A percentile compares a stretch with the other conserved stretches of the same genome.
Conservation (phyloP, 1,284 basidiomycete species). For the Malassezia nana region DNA sequence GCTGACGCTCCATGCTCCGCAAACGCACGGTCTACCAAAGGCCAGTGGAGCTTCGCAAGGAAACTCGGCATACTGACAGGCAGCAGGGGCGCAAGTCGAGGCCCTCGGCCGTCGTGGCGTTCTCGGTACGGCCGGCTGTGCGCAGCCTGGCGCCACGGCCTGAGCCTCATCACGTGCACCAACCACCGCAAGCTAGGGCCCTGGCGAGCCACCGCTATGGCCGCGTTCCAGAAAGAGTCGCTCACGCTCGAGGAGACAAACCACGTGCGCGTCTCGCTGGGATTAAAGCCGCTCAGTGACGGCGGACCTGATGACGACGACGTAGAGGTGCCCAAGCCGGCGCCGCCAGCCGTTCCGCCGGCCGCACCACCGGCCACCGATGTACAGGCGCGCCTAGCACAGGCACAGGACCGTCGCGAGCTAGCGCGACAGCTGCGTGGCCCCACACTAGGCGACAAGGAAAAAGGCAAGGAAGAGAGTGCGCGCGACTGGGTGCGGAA, state of each 20-base stretch:
- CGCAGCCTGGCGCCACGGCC: not conserved
- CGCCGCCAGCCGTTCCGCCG: slow-evolving; percentile 58
- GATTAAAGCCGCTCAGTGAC: slow-evolving; percentile 74
- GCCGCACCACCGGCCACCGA: slow-evolving; percentile 59
- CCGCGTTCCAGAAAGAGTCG: slow-evolving; percentile 55
- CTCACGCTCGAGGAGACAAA: slow-evolving; percentile 95
- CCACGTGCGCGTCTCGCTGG: slow-evolving; percentile 85
- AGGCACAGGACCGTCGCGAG: slow-evolving; percentile 70
- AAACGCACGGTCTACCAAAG: not conserved
- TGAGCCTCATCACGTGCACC: not conserved
- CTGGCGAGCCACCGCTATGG: slow-evolving; percentile 21
- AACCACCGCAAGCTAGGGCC: no score
- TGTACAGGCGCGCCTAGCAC: slow-evolving; percentile 52
- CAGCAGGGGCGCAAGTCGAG: not conserved
- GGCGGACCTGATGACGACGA: slow-evolving; percentile 42
- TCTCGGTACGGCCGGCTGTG: not conserved
- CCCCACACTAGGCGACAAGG: slow-evolving; percentile 72
- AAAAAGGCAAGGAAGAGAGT: slow-evolving; percentile 52
- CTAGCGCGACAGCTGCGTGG: slow-evolving; percentile 81
- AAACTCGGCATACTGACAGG: slow-evolving; percentile 15
- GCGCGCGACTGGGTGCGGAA: slow-evolving; percentile 78
- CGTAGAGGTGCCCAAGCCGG: slow-evolving; percentile 23
- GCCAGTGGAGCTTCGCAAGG: slow-evolving; percentile 9
- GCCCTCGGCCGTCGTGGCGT: not conserved
- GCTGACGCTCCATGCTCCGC: not conserved